These are phyloP conservation scores for Cantharellus anzutake DNA, from an alignment of 768 basidiomycete genomes.

Conservation along the genomic window DNA sequence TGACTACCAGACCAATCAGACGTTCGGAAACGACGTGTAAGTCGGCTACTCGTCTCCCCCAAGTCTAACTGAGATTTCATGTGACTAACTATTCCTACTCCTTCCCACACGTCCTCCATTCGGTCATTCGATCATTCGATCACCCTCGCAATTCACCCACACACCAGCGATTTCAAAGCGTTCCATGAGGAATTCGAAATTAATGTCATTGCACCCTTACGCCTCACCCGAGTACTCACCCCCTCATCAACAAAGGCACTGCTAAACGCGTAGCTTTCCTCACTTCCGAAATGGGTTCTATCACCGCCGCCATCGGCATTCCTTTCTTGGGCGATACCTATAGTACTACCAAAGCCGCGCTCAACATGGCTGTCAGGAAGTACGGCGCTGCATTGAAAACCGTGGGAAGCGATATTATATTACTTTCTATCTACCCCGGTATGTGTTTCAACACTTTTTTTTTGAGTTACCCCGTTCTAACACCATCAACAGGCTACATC, in stretches of 20 bases:
- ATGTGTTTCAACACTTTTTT: not conserved
- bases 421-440: constrained; percentile 4
- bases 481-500: not conserved
- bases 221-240: not conserved
- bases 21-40: not conserved
- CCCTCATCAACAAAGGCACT: constrained; percentile 3
- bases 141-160: not conserved
- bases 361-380: constrained; percentile 6
- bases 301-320: not conserved
- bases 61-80: not conserved
- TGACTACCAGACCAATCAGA: not conserved
- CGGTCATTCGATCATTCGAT: not conserved
- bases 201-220: constrained; percentile 1
- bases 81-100: not conserved
- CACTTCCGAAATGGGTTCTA: not conserved
- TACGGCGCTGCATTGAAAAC: constrained; percentile 2
- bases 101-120: not conserved
- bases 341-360: constrained; percentile 3
- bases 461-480: not conserved
- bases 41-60: not conserved
- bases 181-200: not conserved
- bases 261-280: constrained; percentile 1
- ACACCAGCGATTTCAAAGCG: not conserved
- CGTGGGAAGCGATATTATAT: not conserved
- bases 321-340: not conserved